Conservation (phyloP, 495 filamentous ascomycete genomes). For the Apodospora peruviana region DNA sequence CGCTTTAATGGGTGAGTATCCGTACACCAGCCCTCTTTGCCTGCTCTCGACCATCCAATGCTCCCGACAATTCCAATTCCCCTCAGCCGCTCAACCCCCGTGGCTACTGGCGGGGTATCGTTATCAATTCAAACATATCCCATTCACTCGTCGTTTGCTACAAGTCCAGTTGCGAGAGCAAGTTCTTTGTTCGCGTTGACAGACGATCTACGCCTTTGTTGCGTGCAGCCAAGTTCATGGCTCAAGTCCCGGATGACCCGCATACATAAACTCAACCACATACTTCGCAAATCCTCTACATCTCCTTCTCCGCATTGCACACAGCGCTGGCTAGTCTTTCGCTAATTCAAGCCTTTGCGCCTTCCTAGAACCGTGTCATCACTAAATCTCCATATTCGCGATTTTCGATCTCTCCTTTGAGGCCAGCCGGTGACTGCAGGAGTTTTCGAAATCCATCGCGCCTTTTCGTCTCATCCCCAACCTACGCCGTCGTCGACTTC, state of each 20-base stretch:
- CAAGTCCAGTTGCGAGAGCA: no score
- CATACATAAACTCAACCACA: no score
- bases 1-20: slow-evolving; percentile 21
- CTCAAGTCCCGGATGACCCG: no score
- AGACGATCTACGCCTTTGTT: no score
- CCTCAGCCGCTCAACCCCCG: no score
- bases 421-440: slow-evolving; percentile 92
- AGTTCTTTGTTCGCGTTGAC: no score
- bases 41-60: not conserved
- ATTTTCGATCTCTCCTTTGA: slow-evolving; percentile 64
- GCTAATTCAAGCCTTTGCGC: slow-evolving; percentile 18
- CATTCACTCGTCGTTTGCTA: no score
- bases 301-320: not conserved
- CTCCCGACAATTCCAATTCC: not conserved
- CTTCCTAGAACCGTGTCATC: slow-evolving; percentile 19
- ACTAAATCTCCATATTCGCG: slow-evolving; percentile 22
- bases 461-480: slow-evolving; percentile 29
- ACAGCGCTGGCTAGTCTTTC: slow-evolving; percentile 2
- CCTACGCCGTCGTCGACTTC: slow-evolving; percentile 19
- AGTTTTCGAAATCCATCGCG: slow-evolving; percentile 47
- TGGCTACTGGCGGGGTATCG: no score
- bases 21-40: not conserved
- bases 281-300: no score
- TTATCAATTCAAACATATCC: no score
- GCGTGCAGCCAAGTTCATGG: no score